Conservation (phyloP, 1,139 yeast genomes). For the Scheffersomyces titani region DNA sequence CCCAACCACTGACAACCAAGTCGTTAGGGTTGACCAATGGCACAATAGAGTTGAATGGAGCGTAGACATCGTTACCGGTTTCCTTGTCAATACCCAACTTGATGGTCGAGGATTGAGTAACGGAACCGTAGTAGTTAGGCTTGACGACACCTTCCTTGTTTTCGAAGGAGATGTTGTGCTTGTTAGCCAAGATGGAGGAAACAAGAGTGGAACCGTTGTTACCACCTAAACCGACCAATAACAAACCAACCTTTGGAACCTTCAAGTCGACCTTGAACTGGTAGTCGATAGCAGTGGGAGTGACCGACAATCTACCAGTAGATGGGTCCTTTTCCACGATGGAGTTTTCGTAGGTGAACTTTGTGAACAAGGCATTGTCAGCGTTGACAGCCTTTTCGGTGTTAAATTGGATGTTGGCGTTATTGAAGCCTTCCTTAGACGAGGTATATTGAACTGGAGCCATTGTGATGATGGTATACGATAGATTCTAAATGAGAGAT, state of each 20-base stretch:
- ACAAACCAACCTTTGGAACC: slow-evolving; percentile 83
- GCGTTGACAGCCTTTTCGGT: slow-evolving; percentile 62
- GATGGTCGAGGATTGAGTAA: slow-evolving; percentile 88
- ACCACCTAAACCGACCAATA: slow-evolving; percentile 95
- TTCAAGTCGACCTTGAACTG: slow-evolving; percentile 83
- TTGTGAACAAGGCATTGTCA: slow-evolving; percentile 63
- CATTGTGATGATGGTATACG: slow-evolving; percentile 10
- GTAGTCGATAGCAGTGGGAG: slow-evolving; percentile 72
- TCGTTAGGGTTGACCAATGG: slow-evolving; percentile 92
- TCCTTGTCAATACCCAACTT: slow-evolving; percentile 81
- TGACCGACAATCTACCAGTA: slow-evolving; percentile 60
- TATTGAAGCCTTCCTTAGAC: slow-evolving; percentile 2
- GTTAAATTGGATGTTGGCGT: slow-evolving; percentile 48
- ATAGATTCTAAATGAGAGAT: not conserved
- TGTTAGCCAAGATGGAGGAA: slow-evolving; percentile 85
- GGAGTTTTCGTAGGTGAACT: slow-evolving; percentile 72
- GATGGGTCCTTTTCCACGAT: slow-evolving; percentile 50
- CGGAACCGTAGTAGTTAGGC: slow-evolving; percentile 95
- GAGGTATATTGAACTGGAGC: slow-evolving; percentile 12
- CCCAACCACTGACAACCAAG: slow-evolving; percentile 94
- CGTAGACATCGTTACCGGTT: slow-evolving; percentile 82
- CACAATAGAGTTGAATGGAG: slow-evolving; percentile 86
- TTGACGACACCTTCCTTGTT: slow-evolving; percentile 79
- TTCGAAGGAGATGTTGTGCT: slow-evolving; percentile 72
- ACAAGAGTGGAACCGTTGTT: slow-evolving; percentile 93